phyloP scores from a whole-genome alignment of 75 land plant genomes.

The Picea sitchensis region DNA sequence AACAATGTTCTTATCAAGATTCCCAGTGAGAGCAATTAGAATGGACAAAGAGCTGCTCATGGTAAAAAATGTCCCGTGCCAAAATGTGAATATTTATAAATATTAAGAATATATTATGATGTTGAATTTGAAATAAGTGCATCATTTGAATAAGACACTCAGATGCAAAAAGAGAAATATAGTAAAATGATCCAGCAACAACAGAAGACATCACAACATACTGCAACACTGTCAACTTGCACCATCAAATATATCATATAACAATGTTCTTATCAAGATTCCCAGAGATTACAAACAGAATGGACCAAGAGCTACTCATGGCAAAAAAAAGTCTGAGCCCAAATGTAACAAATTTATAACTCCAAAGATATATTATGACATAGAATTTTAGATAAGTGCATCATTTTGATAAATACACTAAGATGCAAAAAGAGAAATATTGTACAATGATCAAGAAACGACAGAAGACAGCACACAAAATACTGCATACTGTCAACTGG shows the following conservation, averaged over 20 bases:
- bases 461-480: background rate
- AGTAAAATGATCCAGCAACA: background rate
- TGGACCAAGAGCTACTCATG: background rate
- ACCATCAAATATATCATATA: background rate
- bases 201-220: background rate
- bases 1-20: slow-evolving; percentile 1
- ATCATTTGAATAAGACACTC: background rate
- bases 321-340: background rate
- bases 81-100: background rate
- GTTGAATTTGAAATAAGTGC: background rate
- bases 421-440: background rate
- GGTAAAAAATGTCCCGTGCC: background rate
- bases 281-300: background rate
- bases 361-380: background rate
- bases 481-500: background rate
- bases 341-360: background rate
- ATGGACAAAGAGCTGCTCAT: background rate
- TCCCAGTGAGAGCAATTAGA: background rate
- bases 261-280: background rate
- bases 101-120: background rate
- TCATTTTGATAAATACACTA: background rate
- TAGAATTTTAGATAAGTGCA: background rate
- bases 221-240: background rate
- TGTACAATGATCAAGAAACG: background rate
- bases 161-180: background rate